Conservation (phyloP, 345 rosid species). For the Iberis pinnata region DNA sequence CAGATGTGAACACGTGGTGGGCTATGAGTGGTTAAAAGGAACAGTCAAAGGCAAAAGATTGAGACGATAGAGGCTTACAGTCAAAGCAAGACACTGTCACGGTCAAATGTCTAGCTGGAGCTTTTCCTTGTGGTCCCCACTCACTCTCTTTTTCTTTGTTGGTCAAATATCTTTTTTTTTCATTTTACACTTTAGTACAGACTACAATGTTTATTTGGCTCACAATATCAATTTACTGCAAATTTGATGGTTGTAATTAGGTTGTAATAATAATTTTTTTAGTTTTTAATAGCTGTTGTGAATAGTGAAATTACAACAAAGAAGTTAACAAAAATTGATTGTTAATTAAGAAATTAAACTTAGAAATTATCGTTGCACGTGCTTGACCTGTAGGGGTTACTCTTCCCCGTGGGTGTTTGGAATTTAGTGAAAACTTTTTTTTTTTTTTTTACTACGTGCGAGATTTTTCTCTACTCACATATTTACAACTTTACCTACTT, state of each 20-base stretch:
- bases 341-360: too few species aligned
- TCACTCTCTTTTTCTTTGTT: not conserved
- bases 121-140: slow-evolving; percentile 26
- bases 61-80: slow-evolving; percentile 24
- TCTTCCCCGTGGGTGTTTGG: slow-evolving; percentile 22
- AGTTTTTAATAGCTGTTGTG: too few species aligned
- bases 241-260: too few species aligned
- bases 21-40: slow-evolving; percentile 6
- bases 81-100: slow-evolving; percentile 35
- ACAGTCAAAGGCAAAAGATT: slow-evolving; percentile 22
- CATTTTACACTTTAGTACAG: not conserved
- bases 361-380: slow-evolving; percentile 32
- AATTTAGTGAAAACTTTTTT: slow-evolving; percentile 1
- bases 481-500: slow-evolving; percentile 17
- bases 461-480: not conserved
- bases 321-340: too few species aligned
- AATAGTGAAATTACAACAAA: too few species aligned
- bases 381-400: slow-evolving; percentile 30
- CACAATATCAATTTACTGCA: too few species aligned
- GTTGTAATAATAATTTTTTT: too few species aligned
- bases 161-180: not conserved
- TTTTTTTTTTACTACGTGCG: slow-evolving; percentile 27
- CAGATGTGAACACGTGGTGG: slow-evolving; percentile 18
- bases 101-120: slow-evolving; percentile 33
- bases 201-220: too few species aligned